phyloP scores from a whole-genome alignment of 768 basidiomycete genomes.

The Podaxis sp. region DNA sequence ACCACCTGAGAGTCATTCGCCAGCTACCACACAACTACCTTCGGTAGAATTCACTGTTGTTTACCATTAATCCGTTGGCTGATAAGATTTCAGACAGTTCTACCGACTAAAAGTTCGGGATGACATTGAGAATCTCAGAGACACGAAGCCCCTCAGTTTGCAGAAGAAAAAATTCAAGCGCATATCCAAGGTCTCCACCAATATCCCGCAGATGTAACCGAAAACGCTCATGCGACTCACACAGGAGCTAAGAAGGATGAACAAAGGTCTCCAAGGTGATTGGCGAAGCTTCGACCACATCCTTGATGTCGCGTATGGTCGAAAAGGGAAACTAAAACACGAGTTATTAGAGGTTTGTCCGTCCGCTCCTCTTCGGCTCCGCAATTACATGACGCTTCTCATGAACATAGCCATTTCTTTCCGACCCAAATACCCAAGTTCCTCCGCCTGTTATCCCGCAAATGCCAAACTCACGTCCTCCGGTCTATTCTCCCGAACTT shows the following conservation, averaged over 20 bases:
- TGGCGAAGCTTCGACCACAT: conserved; percentile 53
- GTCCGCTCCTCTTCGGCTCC: background rate
- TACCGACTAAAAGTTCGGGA: conserved; percentile 60
- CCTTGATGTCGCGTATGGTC: conserved; percentile 72
- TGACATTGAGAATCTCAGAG: conserved; percentile 52
- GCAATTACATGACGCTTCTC: background rate
- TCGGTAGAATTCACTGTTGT: conserved; percentile 29
- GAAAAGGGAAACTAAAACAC: conserved; percentile 68
- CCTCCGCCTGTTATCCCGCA: conserved; percentile 51
- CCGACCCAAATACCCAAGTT: conserved; percentile 39
- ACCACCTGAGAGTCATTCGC: conserved; percentile 41
- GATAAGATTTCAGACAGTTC: conserved; percentile 50
- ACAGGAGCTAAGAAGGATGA: conserved; percentile 55
- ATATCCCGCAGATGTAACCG: background rate
- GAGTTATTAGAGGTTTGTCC: conserved; percentile 64
- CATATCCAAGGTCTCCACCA: conserved; percentile 45
- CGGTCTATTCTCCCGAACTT: conserved; percentile 64
- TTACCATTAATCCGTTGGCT: conserved; percentile 2
- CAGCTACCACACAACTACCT: conserved; percentile 43
- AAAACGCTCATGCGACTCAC: conserved; percentile 2
- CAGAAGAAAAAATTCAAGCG: conserved; percentile 45
- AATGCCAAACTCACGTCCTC: conserved; percentile 58
- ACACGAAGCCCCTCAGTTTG: conserved; percentile 30
- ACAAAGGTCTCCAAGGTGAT: conserved; percentile 53
- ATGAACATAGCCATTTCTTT: conserved; percentile 51